Evolutionary conservation across 1,139 yeast species (phyloP).

Genomic region (Torulaspora globosa): DNA sequence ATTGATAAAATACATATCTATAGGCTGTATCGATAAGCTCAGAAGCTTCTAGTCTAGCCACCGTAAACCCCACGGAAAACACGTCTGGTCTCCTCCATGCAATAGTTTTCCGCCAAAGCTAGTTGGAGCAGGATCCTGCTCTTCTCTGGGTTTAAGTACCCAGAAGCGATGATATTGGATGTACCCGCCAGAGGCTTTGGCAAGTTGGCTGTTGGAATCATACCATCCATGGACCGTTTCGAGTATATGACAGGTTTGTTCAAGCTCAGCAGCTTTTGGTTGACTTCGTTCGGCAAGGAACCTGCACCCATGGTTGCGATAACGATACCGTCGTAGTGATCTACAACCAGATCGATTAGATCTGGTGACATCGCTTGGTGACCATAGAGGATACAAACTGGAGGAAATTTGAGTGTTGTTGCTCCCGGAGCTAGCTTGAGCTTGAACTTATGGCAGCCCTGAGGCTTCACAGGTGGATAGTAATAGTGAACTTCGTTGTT

Average conservation of each 20-base stretch:
- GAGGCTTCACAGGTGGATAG: slow-evolving; percentile 59
- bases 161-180: slow-evolving; percentile 50
- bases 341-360: slow-evolving; percentile 44
- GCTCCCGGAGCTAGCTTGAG: slow-evolving; percentile 30
- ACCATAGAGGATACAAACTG: slow-evolving; percentile 52
- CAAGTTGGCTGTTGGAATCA: slow-evolving; percentile 50
- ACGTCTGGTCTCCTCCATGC: slow-evolving; percentile 42
- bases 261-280: slow-evolving; percentile 37
- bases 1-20: background rate
- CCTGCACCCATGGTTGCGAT: slow-evolving; percentile 74
- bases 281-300: slow-evolving; percentile 52
- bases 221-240: slow-evolving; percentile 63
- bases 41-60: slow-evolving; percentile 29
- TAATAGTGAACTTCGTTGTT: slow-evolving; percentile 62
- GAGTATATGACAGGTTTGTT: slow-evolving; percentile 57
- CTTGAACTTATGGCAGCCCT: slow-evolving; percentile 47
- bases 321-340: slow-evolving; percentile 51
- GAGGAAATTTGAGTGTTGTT: slow-evolving; percentile 31
- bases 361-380: slow-evolving; percentile 57
- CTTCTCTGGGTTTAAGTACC: slow-evolving; percentile 66
- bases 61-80: slow-evolving; percentile 49
- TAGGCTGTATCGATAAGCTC: background rate
- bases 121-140: slow-evolving; percentile 58
- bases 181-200: slow-evolving; percentile 35
- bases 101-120: slow-evolving; percentile 47